Base-by-base conservation (phyloP, 805 yeast species). In the Pichia rugopelliculosa region DNA sequence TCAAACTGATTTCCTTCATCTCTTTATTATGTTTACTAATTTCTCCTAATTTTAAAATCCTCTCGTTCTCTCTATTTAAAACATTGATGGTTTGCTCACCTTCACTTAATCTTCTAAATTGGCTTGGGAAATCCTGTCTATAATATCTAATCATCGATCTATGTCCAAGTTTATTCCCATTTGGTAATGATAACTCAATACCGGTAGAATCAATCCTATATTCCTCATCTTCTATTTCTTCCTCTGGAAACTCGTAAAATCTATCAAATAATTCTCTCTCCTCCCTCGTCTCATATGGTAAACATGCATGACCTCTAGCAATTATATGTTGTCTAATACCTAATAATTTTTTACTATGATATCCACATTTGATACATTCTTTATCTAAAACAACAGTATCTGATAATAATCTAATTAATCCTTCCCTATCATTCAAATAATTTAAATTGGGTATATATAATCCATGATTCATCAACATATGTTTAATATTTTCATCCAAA, bases 261-360 rank as follows among this genome's bases (percentile, higher is more conserved):
- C 76, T 78, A 0, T 84, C 74, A 42, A 91, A 72, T 55, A 79
- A 79, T 37, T 77, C 73, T 59, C 82, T 78, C 58, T 93, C 95
- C 42, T 79, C 82, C 45, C 76, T 82, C 0, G 79, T 69, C 59
- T 93, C 98, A 65, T 84, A 93, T 0, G 98, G 97, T 47, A 93
- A 73, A 58, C 80, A 77, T 68, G 91, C 86, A 64, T 93, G 99
- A 44, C 91, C 83, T 65, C 91, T 93, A 4, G 82, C 74, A 3
- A 69, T 57, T 79, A 87, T 78, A 65, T 93, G 99, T 40, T 87
- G 93, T 53, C 97, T 80, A 8, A 87, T 90, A 51, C 96, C 86
- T 55, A 83, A 87, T 36, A 90, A 62, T 44, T 79, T 79, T 52
- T 78, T 78, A 13, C 97, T 97, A 60, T 82, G 79, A 64, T 82